phyloP scores from a whole-genome alignment of 2,329 filamentous ascomycete species.

The Paradendryphiella salina region DNA sequence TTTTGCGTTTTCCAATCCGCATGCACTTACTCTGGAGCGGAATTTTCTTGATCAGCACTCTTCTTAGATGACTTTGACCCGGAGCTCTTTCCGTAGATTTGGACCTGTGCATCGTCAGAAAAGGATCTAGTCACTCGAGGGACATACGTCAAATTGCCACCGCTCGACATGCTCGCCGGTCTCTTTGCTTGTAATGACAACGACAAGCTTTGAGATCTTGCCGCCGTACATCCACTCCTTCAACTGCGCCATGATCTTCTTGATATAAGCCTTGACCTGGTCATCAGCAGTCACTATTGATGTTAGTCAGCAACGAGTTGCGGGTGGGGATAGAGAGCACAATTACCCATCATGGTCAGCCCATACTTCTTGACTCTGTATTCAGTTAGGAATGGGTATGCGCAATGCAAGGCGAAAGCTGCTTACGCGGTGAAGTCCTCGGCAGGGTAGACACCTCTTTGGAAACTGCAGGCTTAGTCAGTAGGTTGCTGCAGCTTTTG shows the following conservation, averaged over 20 bases:
- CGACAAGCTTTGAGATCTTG: conserved; percentile 95
- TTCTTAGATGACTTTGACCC: conserved; percentile 57
- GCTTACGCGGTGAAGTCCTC: conserved; percentile 92
- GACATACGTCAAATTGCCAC: conserved; percentile 90
- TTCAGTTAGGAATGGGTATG: conserved; percentile 16
- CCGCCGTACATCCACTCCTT: conserved; percentile 97
- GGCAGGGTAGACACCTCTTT: conserved; percentile 80
- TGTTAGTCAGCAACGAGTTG: conserved; percentile 26
- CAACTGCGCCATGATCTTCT: conserved; percentile 97
- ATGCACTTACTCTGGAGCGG: conserved; percentile 56
- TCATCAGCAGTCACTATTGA: conserved; percentile 82
- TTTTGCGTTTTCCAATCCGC: neutral
- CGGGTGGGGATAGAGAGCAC: conserved; percentile 1
- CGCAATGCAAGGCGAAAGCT: neutral
- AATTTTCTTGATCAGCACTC: conserved; percentile 71
- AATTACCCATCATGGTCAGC: conserved; percentile 85
- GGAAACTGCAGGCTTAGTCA: conserved; percentile 64
- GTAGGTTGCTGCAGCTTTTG: neutral
- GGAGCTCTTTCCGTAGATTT: conserved; percentile 59
- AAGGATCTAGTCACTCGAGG: conserved; percentile 37
- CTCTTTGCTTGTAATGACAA: conserved; percentile 96
- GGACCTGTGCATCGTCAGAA: conserved; percentile 51
- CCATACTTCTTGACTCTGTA: conserved; percentile 95
- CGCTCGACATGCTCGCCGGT: conserved; percentile 94
- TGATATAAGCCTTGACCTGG: conserved; percentile 98